These are phyloP conservation scores for Garcia nutans DNA, from an alignment of 345 rosid species.

Conservation along the genomic window DNA sequence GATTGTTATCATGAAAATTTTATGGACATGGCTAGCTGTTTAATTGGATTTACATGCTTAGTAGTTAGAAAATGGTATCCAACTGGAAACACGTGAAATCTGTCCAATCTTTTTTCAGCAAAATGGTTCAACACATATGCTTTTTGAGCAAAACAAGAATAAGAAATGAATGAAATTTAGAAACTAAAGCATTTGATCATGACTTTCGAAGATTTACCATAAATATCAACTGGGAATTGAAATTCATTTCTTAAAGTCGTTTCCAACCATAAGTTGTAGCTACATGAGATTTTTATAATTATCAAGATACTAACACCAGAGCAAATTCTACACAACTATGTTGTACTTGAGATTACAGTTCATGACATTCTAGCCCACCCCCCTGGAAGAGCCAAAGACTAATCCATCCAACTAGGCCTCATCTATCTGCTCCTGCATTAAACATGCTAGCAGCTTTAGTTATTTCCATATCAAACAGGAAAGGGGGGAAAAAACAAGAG, in stretches of 20 bases:
- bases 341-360: conserved; percentile 1
- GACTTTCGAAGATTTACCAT: not conserved
- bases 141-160: not conserved
- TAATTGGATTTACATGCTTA: not conserved
- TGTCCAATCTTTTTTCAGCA: not conserved
- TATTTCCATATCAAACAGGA: not conserved
- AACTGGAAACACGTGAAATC: not conserved
- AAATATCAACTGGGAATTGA: conserved; percentile 12
- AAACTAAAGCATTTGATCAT: not conserved
- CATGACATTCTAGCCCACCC: conserved; percentile 18
- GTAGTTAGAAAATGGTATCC: not conserved
- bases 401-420: conserved; percentile 15
- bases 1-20: not conserved
- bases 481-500: not conserved
- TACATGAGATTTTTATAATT: not conserved
- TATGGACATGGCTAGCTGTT: not conserved
- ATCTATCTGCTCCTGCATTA: conserved; percentile 19
- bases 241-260: not conserved
- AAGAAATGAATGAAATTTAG: not conserved
- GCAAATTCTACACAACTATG: conserved; percentile 5
- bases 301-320: not conserved
- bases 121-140: not conserved
- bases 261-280: not conserved
- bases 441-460: not conserved
- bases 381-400: conserved; percentile 8